These are phyloP conservation scores for Metschnikowia shivogae DNA, from an alignment of 805 yeast species.

Conservation along the genomic window DNA sequence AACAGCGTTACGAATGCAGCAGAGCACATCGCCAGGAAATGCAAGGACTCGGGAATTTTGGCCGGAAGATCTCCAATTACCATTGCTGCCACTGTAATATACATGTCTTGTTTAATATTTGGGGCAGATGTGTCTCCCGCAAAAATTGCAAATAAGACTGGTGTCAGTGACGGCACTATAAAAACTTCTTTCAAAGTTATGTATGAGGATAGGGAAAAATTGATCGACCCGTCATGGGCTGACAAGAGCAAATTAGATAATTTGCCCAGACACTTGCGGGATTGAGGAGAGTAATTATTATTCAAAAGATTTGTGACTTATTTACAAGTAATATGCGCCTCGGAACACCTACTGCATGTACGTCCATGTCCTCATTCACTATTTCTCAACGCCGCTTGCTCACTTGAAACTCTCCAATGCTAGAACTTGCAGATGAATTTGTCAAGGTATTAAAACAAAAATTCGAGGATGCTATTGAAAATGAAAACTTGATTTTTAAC, in stretches of 20 bases:
- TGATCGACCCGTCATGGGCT: slow-evolving; percentile 77
- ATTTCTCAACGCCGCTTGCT: background rate
- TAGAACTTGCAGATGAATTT: slow-evolving; percentile 36
- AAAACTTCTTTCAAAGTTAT: slow-evolving; percentile 84
- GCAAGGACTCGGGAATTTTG: slow-evolving; percentile 86
- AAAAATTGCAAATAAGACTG: slow-evolving; percentile 85
- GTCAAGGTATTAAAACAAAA: slow-evolving; percentile 29
- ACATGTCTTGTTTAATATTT: slow-evolving; percentile 88
- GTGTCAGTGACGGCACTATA: slow-evolving; percentile 96
- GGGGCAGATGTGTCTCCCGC: slow-evolving; percentile 71
- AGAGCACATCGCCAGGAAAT: slow-evolving; percentile 83
- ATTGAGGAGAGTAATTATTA: background rate
- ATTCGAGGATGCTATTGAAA: slow-evolving; percentile 46
- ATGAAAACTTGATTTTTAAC: slow-evolving; percentile 47
- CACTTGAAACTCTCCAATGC: background rate
- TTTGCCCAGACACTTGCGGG: slow-evolving; percentile 22
- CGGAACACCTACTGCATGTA: too few relatives aligned
- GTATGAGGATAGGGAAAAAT: slow-evolving; percentile 59
- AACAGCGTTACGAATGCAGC: slow-evolving; percentile 88
- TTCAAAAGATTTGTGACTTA: too few relatives aligned
- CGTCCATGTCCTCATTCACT: too few relatives aligned
- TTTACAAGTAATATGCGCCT: too few relatives aligned
- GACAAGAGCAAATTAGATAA: slow-evolving; percentile 56
- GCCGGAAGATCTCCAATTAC: slow-evolving; percentile 98
- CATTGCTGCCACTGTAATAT: slow-evolving; percentile 95